Percentiles rank a stretch among this genome's conserved stretches.
Evolutionary conservation across 208 protist species (phyloP).

Genomic region (Trypanosomatidae sp.): DNA sequence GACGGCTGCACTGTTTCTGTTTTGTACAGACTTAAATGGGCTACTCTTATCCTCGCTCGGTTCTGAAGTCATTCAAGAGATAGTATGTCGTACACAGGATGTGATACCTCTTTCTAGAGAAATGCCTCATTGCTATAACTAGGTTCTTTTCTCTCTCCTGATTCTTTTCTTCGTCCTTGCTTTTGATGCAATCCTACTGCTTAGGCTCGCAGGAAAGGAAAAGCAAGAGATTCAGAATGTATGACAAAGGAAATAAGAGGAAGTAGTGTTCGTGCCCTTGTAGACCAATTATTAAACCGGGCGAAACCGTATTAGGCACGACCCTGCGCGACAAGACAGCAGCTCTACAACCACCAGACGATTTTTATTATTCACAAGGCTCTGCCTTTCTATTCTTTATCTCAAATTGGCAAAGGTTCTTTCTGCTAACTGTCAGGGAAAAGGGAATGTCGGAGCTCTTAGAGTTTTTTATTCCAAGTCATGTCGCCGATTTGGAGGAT

Average conservation of each 20-base stretch:
- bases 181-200: neutral
- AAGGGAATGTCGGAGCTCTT: constrained; percentile 37
- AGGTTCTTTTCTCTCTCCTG: neutral
- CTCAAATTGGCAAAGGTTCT: neutral
- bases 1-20: neutral
- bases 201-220: neutral
- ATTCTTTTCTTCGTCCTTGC: neutral
- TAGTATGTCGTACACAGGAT: neutral
- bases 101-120: neutral
- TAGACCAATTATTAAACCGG: neutral
- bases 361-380: no score
- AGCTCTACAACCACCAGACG: neutral
- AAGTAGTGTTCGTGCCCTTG: neutral
- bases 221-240: neutral
- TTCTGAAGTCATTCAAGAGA: neutral
- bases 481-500: constrained; percentile 63
- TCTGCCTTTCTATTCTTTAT: no score
- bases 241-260: neutral
- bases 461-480: constrained; percentile 78
- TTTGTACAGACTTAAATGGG: neutral
- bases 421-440: neutral
- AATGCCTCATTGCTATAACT: neutral
- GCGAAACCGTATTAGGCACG: neutral
- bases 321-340: neutral
- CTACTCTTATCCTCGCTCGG: neutral